These are phyloP conservation scores for Diaporthe sp. DNA, from an alignment of 2,329 filamentous ascomycete genomes.

Conservation along the genomic window DNA sequence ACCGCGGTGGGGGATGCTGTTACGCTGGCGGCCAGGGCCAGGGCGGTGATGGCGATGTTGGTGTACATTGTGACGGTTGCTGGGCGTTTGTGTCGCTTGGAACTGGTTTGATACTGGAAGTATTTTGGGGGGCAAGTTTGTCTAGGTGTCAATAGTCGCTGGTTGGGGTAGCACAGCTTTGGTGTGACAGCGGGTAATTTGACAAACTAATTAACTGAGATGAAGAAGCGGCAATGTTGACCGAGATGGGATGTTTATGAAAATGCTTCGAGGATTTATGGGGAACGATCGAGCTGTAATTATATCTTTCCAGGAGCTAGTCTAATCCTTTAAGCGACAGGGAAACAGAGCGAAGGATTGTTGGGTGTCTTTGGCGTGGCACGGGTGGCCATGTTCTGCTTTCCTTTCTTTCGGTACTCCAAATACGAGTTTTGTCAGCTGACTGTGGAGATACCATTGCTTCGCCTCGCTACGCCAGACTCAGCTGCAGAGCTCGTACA, in stretches of 20 bases:
- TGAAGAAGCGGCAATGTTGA: not conserved
- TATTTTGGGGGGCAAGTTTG: not conserved
- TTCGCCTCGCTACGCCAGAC: not conserved
- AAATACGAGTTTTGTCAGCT: constrained; percentile 27
- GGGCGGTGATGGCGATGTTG: not conserved
- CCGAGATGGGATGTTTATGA: not conserved
- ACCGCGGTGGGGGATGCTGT: constrained; percentile 1
- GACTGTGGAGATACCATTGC: not conserved
- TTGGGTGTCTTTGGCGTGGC: not conserved
- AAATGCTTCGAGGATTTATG: not conserved
- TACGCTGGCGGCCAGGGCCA: not conserved
- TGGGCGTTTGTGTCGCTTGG: not conserved
- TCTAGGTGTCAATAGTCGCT: not conserved
- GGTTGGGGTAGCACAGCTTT: not conserved
- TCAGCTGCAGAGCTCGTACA: not conserved
- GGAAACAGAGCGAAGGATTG: not conserved
- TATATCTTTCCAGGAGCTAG: not conserved
- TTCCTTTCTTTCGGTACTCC: not conserved
- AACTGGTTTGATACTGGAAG: not conserved
- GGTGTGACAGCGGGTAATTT: not conserved
- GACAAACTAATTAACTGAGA: not conserved
- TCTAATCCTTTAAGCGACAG: not conserved
- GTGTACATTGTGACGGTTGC: not conserved
- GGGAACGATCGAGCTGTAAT: not conserved
- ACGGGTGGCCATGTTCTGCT: not conserved